Evolutionary conservation across 495 filamentous ascomycete species (phyloP).

Genomic region (Neurospora terricola): DNA sequence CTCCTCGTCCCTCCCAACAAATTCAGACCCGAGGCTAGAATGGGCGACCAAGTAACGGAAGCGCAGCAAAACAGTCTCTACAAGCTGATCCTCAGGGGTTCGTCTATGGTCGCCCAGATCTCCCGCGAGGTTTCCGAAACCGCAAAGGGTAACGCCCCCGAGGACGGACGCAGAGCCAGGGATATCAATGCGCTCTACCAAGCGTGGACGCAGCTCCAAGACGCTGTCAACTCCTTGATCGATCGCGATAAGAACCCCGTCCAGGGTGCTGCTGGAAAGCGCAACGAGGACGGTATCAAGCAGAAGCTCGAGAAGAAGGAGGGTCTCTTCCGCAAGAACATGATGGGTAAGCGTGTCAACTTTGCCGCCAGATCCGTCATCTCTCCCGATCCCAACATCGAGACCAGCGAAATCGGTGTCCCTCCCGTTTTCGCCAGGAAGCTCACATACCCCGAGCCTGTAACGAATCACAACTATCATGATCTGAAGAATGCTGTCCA

Average conservation of each 20-base stretch:
- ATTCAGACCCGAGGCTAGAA: constrained; percentile 79
- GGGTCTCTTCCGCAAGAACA: constrained; percentile 95
- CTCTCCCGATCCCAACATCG: constrained; percentile 95
- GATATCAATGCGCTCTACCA: constrained; percentile 36
- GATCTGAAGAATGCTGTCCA: constrained; percentile 94
- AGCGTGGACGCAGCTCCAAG: constrained; percentile 74
- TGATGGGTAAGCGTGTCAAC: constrained; percentile 99
- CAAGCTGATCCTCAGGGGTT: constrained; percentile 64
- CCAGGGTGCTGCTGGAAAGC: constrained; percentile 57
- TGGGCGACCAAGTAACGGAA: constrained; percentile 72
- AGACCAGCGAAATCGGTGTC: constrained; percentile 97
- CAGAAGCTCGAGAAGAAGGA: constrained; percentile 98
- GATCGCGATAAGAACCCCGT: constrained; percentile 78
- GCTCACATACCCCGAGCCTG: constrained; percentile 92
- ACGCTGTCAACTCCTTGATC: constrained; percentile 80
- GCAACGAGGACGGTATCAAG: constrained; percentile 82
- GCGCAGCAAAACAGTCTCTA: constrained; percentile 76
- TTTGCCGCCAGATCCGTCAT: constrained; percentile 97
- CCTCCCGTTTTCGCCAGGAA: constrained; percentile 94
- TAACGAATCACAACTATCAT: constrained; percentile 92
- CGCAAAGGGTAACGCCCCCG: constrained; percentile 30
- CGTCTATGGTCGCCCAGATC: constrained; percentile 62
- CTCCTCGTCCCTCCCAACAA: constrained; percentile 85
- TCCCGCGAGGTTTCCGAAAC: constrained; percentile 49
- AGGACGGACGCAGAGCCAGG: constrained; percentile 28